These are phyloP conservation scores for Candolleomyces efflorescens DNA, from an alignment of 768 basidiomycete species.

Conservation along the genomic window DNA sequence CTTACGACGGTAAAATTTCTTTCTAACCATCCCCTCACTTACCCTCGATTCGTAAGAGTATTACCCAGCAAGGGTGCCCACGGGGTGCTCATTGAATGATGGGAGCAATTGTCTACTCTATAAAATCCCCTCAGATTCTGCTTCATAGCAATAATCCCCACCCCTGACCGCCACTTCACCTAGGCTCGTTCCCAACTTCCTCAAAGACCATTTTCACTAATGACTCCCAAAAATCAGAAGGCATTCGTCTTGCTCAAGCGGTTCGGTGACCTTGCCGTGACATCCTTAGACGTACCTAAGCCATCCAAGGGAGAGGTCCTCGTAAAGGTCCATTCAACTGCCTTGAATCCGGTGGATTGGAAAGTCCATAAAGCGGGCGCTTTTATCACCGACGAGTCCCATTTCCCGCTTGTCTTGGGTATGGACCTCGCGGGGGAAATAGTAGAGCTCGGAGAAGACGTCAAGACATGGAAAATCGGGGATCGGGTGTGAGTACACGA, in stretches of 20 bases:
- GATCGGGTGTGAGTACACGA: slow-evolving; percentile 44
- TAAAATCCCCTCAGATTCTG: not conserved
- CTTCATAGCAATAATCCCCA: not conserved
- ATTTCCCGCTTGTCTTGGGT: slow-evolving; percentile 44
- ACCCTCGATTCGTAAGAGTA: too few relatives aligned
- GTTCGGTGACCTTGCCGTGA: slow-evolving; percentile 16
- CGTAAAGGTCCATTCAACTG: slow-evolving; percentile 33
- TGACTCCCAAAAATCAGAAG: slow-evolving; percentile 16
- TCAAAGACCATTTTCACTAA: not conserved
- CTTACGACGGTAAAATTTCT: too few relatives aligned
- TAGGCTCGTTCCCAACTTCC: not conserved
- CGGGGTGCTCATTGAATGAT: not conserved
- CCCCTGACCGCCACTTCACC: not conserved
- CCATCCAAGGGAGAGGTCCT: slow-evolving; percentile 39
- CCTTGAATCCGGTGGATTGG: slow-evolving; percentile 47
- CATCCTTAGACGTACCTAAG: slow-evolving; percentile 10
- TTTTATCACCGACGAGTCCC: slow-evolving; percentile 22
- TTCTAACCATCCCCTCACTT: too few relatives aligned
- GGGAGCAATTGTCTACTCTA: not conserved
- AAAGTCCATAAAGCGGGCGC: slow-evolving; percentile 22
- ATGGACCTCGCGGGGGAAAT: slow-evolving; percentile 50
- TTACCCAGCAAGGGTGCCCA: not conserved
- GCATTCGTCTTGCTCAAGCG: slow-evolving; percentile 17
- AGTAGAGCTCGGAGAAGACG: slow-evolving; percentile 46
- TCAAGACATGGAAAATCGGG: slow-evolving; percentile 45